These are phyloP conservation scores for Kwoniella sp. DNA, from an alignment of 768 basidiomycete species.

Conservation along the genomic window DNA sequence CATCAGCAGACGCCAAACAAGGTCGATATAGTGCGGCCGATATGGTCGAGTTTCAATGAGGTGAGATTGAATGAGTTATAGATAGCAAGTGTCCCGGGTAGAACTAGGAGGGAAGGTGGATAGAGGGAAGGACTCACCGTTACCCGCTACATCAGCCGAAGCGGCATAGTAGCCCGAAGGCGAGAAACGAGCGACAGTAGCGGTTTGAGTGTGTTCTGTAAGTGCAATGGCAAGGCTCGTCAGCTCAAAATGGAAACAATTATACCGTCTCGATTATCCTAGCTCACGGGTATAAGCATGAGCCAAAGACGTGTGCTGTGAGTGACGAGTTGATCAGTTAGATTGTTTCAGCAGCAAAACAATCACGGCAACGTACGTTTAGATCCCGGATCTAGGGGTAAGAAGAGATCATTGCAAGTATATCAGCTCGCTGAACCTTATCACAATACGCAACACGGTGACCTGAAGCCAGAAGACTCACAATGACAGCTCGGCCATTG, in stretches of 20 bases:
- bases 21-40: too few relatives aligned
- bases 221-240: background rate
- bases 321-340: constrained; percentile 7
- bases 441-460: background rate
- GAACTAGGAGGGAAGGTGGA: too few relatives aligned
- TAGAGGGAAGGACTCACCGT: constrained; percentile 60
- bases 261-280: background rate
- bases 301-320: constrained; percentile 68
- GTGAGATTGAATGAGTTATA: too few relatives aligned
- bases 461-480: constrained; percentile 58
- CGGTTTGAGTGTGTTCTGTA: constrained; percentile 73
- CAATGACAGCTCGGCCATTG: constrained; percentile 80
- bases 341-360: too few relatives aligned
- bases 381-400: constrained; percentile 86
- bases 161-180: constrained; percentile 95
- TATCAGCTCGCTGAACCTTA: constrained; percentile 10
- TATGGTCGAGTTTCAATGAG: too few relatives aligned
- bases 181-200: constrained; percentile 86
- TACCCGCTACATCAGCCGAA: constrained; percentile 79
- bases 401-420: too few relatives aligned
- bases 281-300: constrained; percentile 63
- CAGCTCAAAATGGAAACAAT: constrained; percentile 6
- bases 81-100: too few relatives aligned
- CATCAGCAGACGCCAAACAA: background rate
- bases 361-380: constrained; percentile 61